phyloP scores from a whole-genome alignment of 768 basidiomycete genomes.

The Chiua virens region DNA sequence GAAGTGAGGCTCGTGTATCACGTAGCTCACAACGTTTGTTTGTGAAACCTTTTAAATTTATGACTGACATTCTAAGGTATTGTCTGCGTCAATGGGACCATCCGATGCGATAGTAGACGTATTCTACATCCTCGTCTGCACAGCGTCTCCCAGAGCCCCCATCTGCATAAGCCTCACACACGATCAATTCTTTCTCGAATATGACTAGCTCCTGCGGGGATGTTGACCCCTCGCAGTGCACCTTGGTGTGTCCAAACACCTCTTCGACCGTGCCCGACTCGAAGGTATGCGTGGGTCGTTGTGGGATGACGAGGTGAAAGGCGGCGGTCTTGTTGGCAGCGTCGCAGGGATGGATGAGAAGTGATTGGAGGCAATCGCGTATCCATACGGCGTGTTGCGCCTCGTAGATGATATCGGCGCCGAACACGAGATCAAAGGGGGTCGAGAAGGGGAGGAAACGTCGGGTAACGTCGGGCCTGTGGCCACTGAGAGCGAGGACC shows the following conservation, averaged over 20 bases:
- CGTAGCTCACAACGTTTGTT: no score
- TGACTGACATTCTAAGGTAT: background rate
- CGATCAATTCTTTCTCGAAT: conserved; percentile 50
- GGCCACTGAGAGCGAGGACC: conserved; percentile 32
- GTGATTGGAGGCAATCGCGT: conserved; percentile 37
- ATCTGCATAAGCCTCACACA: conserved; percentile 46
- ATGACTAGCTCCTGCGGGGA: conserved; percentile 43
- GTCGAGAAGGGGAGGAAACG: conserved; percentile 21
- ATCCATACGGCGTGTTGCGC: conserved; percentile 48
- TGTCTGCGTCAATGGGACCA: conserved; percentile 43
- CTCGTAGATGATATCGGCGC: conserved; percentile 58
- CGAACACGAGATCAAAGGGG: conserved; percentile 50
- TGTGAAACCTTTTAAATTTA: background rate
- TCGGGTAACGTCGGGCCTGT: conserved; percentile 9
- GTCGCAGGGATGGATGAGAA: conserved; percentile 33
- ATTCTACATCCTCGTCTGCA: conserved; percentile 56
- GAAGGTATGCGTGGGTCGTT: conserved; percentile 58
- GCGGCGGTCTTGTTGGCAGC: background rate
- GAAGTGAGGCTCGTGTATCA: conserved; percentile 46
- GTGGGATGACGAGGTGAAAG: conserved; percentile 80
- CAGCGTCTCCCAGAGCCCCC: conserved; percentile 26
- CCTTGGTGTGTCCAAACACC: conserved; percentile 41
- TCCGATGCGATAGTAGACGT: conserved; percentile 70
- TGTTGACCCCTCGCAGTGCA: background rate
- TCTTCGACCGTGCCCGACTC: conserved; percentile 62